These are phyloP conservation scores for Limonium bicolor DNA, from an alignment of 148 eudicot species.

Conservation along the genomic window DNA sequence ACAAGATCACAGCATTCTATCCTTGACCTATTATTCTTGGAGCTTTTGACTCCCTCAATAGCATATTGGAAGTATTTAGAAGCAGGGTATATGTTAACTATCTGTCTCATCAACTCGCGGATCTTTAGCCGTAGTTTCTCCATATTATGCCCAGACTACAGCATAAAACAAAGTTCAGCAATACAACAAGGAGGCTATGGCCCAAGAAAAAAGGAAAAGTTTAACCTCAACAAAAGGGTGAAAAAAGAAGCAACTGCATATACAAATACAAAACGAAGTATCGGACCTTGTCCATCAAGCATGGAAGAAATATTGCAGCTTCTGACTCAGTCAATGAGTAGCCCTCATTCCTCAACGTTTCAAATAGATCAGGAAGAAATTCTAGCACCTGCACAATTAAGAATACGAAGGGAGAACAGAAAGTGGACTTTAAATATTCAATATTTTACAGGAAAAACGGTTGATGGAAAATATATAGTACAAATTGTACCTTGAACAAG, in stretches of 20 bases:
- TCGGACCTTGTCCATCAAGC: conserved; percentile 81
- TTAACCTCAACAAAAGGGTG: neutral
- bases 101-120: conserved; percentile 68
- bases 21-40: conserved; percentile 77
- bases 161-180: neutral
- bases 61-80: conserved; percentile 72
- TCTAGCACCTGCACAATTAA: conserved; percentile 99
- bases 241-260: neutral
- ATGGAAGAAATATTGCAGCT: conserved; percentile 82
- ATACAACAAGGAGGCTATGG: neutral
- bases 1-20: conserved; percentile 83
- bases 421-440: no score
- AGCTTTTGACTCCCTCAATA: conserved; percentile 82
- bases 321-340: conserved; percentile 87
- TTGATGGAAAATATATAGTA: no score
- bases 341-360: conserved; percentile 60
- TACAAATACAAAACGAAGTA: neutral
- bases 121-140: conserved; percentile 86
- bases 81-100: conserved; percentile 59
- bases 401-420: no score
- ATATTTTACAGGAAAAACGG: no score
- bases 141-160: conserved; percentile 90
- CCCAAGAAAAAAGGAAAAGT: neutral
- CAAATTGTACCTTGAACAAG: conserved; percentile 57
- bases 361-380: conserved; percentile 87